Percentiles rank a stretch among this genome's conserved stretches.
Conservation (phyloP, 1,284 basidiomycete species). For the Pterulicium gracile region DNA sequence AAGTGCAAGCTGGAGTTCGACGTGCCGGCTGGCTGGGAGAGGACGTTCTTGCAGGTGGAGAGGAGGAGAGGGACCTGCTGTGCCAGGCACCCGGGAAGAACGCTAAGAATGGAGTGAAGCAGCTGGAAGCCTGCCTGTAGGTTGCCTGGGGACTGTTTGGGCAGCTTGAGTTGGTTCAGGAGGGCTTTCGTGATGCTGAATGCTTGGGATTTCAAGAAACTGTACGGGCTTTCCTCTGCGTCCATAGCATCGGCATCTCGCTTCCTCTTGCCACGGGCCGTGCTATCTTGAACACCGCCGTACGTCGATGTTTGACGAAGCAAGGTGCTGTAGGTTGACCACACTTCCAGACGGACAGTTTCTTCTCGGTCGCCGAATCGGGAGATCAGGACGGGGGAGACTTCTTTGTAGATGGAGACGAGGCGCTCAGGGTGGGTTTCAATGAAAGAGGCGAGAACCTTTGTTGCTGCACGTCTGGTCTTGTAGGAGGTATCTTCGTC, state of each 20-base stretch:
- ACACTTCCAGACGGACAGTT: constrained; percentile 90
- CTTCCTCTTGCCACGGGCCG: constrained; percentile 68
- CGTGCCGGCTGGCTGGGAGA: constrained; percentile 53
- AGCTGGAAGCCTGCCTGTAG: constrained; percentile 82
- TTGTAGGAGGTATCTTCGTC: constrained; percentile 99
- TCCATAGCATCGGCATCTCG: constrained; percentile 70
- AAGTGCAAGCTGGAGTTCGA: constrained; percentile 70
- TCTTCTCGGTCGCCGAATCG: constrained; percentile 94
- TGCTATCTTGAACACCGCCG: constrained; percentile 42
- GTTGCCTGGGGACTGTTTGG: constrained; percentile 71
- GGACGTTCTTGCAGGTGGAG: constrained; percentile 49
- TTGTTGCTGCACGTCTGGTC: constrained; percentile 88
- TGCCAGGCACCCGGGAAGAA: constrained; percentile 78
- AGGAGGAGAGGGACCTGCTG: constrained; percentile 55
- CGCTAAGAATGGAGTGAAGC: constrained; percentile 65
- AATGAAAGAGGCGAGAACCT: constrained; percentile 78
- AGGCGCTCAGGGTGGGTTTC: constrained; percentile 84
- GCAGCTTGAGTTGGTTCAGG: constrained; percentile 72
- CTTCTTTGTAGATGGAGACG: constrained; percentile 66
- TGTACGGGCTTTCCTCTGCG: constrained; percentile 66
- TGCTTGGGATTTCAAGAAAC: constrained; percentile 64
- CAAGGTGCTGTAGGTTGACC: constrained; percentile 75
- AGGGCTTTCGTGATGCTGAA: constrained; percentile 74
- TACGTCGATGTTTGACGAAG: constrained; percentile 79
- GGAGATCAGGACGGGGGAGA: constrained; percentile 82